Evolutionary conservation across 495 filamentous ascomycete species (phyloP), one percentile per base, ranked within the genome.

Genomic region (Thozetella sp.): DNA sequence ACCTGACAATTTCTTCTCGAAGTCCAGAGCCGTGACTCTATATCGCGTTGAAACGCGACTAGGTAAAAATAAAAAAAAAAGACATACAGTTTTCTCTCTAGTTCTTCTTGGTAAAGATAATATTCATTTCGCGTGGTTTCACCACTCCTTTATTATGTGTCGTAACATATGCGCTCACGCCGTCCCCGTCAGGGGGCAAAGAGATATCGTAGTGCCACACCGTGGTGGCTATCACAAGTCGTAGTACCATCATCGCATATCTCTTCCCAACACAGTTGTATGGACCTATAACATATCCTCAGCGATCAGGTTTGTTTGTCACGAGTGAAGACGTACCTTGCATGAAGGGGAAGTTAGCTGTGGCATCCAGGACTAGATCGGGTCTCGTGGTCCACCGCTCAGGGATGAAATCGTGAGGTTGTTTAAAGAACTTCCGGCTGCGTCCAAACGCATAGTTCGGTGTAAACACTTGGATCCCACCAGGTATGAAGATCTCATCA

Each of bases 231-330:
- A 48, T 4, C 3, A 48, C n/a, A 20, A 48, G 10, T 20, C 43
- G 10, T 15, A 20, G 43, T 15, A 48, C 43, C 43, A 48, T 48
- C 43, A 48, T 48, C 9, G 43, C 3, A 19, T 48, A 20, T 48
- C n/a, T 48, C 43, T 48, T 48, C 11, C 43, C 43, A 48, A 48
- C 43, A n/a, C 43, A 48, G n/a, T 48, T 48, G n/a, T 15, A 48
- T 3, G 43, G 43, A 10, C 43, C 43, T 48, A 3, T 20, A 17
- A 20, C 43, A 48, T 13, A 48, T 48, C 11, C 12, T 4, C 4
- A 11, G n/a, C 10, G 43, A 48, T 20, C 11, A 48, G 43, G 43
- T 4, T 20, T 48, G 30, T 6, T 37, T 15, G 6, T 15, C n/a
- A n/a, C n/a, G n/a, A n/a, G n/a, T n/a, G n/a, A 15, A 6, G 30